These are phyloP conservation scores for Candida morakotiae DNA, from an alignment of 805 yeast genomes.

Conservation along the genomic window DNA sequence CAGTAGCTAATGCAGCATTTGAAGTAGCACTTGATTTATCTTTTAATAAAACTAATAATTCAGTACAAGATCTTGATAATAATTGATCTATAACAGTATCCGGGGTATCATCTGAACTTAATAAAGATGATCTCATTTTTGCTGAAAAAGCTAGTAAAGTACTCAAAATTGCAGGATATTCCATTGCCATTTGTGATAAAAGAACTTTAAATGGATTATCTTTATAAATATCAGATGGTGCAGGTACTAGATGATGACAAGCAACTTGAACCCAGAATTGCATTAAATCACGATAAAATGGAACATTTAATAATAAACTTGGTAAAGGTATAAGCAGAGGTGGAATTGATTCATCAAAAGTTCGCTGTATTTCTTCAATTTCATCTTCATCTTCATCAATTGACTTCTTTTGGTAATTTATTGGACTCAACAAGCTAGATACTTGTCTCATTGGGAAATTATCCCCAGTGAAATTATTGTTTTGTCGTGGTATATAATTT, in stretches of 20 bases:
- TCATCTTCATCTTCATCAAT: neutral
- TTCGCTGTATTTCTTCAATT: conserved; percentile 6
- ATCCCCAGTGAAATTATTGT: neutral
- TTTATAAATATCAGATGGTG: conserved; percentile 50
- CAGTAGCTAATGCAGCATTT: conserved; percentile 63
- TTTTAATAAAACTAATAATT: conserved; percentile 46
- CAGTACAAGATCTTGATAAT: conserved; percentile 55
- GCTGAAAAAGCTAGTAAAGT: conserved; percentile 47
- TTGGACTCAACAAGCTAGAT: neutral
- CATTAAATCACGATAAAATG: conserved; percentile 57
- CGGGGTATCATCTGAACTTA: conserved; percentile 23
- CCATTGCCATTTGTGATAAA: conserved; percentile 66
- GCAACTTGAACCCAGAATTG: conserved; percentile 61
- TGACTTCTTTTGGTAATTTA: neutral
- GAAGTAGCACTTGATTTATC: conserved; percentile 52
- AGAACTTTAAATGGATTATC: conserved; percentile 65
- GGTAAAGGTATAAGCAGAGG: conserved; percentile 49
- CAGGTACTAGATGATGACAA: conserved; percentile 60
- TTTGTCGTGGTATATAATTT: conserved; percentile 15
- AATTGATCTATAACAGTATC: conserved; percentile 47
- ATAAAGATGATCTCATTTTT: conserved; percentile 21
- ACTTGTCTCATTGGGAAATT: conserved; percentile 4
- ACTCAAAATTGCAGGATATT: conserved; percentile 52
- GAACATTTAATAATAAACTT: conserved; percentile 53
- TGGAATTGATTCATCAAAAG: conserved; percentile 20